phyloP scores from a whole-genome alignment of 2,329 filamentous ascomycete species.

The Elsinoe necatrix region DNA sequence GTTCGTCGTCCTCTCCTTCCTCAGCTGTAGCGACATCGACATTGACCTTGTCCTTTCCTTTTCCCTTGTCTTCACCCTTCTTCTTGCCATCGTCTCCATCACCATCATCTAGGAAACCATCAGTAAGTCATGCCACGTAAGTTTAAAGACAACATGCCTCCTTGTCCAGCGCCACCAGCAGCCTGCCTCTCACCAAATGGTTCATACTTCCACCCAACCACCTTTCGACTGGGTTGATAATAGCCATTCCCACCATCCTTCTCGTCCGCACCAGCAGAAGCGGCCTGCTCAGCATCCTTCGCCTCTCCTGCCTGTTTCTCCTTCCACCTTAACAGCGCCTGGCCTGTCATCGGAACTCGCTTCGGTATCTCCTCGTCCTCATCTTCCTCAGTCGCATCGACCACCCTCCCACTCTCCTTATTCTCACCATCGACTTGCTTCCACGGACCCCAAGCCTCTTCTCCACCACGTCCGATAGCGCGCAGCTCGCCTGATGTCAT shows the following conservation, averaged over 20 bases:
- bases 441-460: not conserved
- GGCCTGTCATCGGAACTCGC: no score
- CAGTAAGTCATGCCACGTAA: not conserved
- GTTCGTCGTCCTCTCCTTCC: not conserved
- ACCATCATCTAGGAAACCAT: not conserved
- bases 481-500: not conserved
- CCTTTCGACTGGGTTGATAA: not conserved
- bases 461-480: not conserved
- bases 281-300: not conserved
- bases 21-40: not conserved
- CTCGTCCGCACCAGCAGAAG: not conserved
- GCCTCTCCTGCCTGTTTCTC: not conserved
- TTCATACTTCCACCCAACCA: not conserved
- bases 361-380: not conserved
- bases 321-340: not conserved
- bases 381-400: not conserved
- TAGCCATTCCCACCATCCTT: not conserved
- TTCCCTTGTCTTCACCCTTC: not conserved
- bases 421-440: not conserved
- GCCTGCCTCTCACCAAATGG: not conserved
- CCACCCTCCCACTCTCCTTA: conserved; percentile 30
- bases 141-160: not conserved
- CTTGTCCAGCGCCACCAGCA: not conserved
- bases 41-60: not conserved
- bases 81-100: conserved; percentile 1